Conservation (phyloP, 805 yeast species). For the Wickerhamomyces bisporus region DNA sequence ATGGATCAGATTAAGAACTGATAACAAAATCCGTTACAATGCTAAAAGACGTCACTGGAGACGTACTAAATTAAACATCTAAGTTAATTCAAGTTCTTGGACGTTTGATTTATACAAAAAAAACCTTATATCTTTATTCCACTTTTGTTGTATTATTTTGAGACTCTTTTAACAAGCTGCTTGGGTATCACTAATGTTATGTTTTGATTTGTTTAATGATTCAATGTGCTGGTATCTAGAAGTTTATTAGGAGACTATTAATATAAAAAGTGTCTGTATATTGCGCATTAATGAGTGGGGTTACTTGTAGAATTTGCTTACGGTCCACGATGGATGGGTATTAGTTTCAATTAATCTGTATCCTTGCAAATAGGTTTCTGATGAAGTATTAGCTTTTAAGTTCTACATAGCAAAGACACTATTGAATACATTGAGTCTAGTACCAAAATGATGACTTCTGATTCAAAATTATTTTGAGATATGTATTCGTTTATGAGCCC, state of each 20-base stretch:
- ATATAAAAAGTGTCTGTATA: slow-evolving; percentile 22
- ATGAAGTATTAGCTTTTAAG: too few species aligned
- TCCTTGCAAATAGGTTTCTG: too few species aligned
- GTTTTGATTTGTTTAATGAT: slow-evolving; percentile 2
- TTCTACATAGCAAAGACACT: too few species aligned
- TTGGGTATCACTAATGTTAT: slow-evolving; percentile 1
- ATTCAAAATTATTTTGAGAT: too few species aligned
- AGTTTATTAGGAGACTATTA: slow-evolving; percentile 2
- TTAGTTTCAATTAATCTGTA: too few species aligned
- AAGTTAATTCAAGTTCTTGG: slow-evolving; percentile 31
- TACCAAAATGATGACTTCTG: too few species aligned
- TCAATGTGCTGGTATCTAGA: slow-evolving; percentile 1
- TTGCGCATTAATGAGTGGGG: slow-evolving; percentile 9
- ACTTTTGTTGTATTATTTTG: slow-evolving; percentile 3
- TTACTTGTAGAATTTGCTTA: too few species aligned
- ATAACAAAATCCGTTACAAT: slow-evolving; percentile 96
- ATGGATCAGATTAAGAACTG: slow-evolving; percentile 98
- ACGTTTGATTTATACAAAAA: not conserved
- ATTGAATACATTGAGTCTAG: too few species aligned
- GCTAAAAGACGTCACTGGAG: slow-evolving; percentile 99
- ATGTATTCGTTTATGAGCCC: too few species aligned
- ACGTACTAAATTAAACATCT: slow-evolving; percentile 97
- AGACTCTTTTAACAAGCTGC: not conserved
- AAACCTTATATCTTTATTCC: slow-evolving; percentile 6
- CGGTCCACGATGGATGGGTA: too few species aligned